These are phyloP conservation scores for Monilinia fructigena DNA, from an alignment of 2,329 filamentous ascomycete genomes.

Conservation along the genomic window DNA sequence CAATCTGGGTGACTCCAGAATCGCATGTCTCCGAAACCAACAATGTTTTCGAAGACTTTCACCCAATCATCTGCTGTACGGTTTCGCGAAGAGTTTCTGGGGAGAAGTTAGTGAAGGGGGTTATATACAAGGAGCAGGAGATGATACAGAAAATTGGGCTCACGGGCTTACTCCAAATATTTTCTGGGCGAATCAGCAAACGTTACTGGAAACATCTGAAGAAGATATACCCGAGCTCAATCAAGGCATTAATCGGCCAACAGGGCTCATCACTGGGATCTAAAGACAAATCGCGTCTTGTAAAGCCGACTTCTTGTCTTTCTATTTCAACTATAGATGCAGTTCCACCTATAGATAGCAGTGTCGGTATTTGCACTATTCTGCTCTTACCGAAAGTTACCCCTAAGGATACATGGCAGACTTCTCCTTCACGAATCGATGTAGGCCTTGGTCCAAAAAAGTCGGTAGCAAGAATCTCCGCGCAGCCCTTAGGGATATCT, in stretches of 20 bases:
- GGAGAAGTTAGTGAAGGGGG: constrained; percentile 68
- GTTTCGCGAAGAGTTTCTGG: constrained; percentile 71
- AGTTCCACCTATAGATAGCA: constrained; percentile 18
- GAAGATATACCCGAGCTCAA: constrained; percentile 58
- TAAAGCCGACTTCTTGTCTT: constrained; percentile 36
- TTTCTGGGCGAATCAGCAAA: constrained; percentile 72
- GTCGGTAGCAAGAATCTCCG: constrained; percentile 81
- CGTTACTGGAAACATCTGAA: constrained; percentile 64
- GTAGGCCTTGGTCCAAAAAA: constrained; percentile 70
- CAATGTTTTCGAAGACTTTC: constrained; percentile 55
- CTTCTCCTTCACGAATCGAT: constrained; percentile 44
- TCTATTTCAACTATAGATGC: constrained; percentile 32
- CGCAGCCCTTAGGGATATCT: constrained; percentile 55
- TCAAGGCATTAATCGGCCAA: constrained; percentile 46
- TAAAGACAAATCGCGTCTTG: constrained; percentile 22
- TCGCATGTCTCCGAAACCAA: constrained; percentile 48
- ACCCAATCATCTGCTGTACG: constrained; percentile 80
- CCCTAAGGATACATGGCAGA: constrained; percentile 46
- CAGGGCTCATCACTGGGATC: neutral
- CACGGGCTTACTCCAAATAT: constrained; percentile 71
- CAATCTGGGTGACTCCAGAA: constrained; percentile 77
- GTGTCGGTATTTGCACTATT: constrained; percentile 38
- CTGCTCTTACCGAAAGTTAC: constrained; percentile 47
- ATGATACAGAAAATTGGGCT: constrained; percentile 94
- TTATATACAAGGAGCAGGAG: constrained; percentile 92